Evolutionary conservation across 1,284 basidiomycete genomes (phyloP), one percentile per base, ranked within the genome.

Genomic region (Apiotrichum brassicae): DNA sequence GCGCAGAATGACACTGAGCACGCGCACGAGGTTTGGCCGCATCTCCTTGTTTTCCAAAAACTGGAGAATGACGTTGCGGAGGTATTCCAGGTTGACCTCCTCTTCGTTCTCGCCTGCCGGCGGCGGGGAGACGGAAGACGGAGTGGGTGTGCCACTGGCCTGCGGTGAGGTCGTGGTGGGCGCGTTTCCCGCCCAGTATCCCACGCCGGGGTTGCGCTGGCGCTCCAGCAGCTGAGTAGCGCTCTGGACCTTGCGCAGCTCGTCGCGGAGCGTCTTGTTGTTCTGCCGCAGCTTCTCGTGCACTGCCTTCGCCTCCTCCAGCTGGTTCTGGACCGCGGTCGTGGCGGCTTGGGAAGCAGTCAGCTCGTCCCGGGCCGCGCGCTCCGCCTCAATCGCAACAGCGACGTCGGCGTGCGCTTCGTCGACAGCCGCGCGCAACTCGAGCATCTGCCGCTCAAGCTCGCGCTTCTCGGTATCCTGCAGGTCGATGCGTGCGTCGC

Each of bases 71-170:
- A 95, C 87, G 71, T 95, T 97, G 53, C 92, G 79, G 32, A 97
- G 74, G 72, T 97, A 97, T 73, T 97, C 92, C n/a, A 93, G 76
- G 65, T 93, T 97, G 51, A 97, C 80, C 55, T 93, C 90, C 38
- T 78, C 76, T 23, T 90, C 86, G n/a, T 79, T 78, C 41, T 75
- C 32, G 39, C 54, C 58, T 13, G 32, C 25, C 19, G 46, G 23
- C 23, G 24, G 35, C 30, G 42, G 36, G 0, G 42, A 19, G 14
- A 22, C 37, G 7, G 46, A 19, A 3, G 36, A 11, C 6, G 50
- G 32, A n/a, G 26, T n/a, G 35, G 14, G 8, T 14, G 14, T 14
- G 14, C 28, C 28, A 30, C 28, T 30, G 7, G 33, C 28, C 28
- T 9, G 28, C 28, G 28, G 11, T 11, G 28, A 30, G 9, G 28